These are phyloP conservation scores for Auricularia sp. DNA, from an alignment of 768 basidiomycete genomes.

Conservation along the genomic window DNA sequence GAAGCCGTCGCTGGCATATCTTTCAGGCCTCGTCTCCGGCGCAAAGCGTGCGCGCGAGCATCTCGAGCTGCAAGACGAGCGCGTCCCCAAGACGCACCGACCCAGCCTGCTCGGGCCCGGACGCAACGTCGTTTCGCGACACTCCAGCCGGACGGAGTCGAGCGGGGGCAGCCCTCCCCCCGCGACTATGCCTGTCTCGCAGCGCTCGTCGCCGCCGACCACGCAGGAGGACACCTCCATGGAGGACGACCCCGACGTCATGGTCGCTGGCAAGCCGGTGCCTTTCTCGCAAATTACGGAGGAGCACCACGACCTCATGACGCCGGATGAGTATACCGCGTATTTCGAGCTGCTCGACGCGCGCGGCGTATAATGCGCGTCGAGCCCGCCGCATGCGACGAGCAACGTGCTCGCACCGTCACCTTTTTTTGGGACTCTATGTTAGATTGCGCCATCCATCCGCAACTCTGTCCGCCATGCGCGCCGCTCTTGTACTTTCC, in stretches of 20 bases:
- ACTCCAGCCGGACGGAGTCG: background rate
- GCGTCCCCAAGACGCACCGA: slow-evolving; percentile 12
- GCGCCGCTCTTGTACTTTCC: no score
- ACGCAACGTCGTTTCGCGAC: background rate
- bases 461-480: no score
- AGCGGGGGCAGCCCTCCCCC: background rate
- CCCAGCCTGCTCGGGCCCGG: background rate
- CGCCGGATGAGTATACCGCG: slow-evolving; percentile 67
- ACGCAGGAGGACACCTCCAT: background rate
- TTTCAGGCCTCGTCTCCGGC: slow-evolving; percentile 4
- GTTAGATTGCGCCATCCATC: no score
- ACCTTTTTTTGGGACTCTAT: no score
- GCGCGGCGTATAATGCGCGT: background rate
- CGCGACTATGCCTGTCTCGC: background rate
- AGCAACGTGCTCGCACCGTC: background rate
- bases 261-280: slow-evolving; percentile 42
- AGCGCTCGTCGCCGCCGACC: background rate
- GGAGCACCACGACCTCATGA: slow-evolving; percentile 88
- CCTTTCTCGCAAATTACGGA: slow-evolving; percentile 77
- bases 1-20: slow-evolving; percentile 32
- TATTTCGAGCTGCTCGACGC: background rate
- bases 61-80: slow-evolving; percentile 59
- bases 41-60: slow-evolving; percentile 20
- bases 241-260: background rate
- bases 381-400: background rate